A percentile compares a stretch with the other conserved stretches of the same genome.
These are phyloP conservation scores for Pyronema omphalodes DNA, from an alignment of 495 filamentous ascomycete species.

Conservation along the genomic window DNA sequence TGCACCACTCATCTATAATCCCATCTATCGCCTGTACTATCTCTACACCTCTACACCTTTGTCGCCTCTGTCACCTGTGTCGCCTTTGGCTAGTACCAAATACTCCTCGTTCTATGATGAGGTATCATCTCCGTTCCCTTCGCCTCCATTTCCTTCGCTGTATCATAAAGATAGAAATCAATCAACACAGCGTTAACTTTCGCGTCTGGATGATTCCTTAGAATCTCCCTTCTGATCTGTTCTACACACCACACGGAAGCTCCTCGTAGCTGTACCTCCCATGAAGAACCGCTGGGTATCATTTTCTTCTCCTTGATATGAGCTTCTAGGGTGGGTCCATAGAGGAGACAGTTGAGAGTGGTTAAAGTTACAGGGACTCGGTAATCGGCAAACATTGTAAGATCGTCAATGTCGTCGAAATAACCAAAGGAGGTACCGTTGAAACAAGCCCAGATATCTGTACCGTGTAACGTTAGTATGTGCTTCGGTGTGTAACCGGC, in stretches of 20 bases:
- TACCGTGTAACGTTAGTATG: neutral
- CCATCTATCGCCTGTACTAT: too few species aligned
- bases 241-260: conserved; percentile 91
- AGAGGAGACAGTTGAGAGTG: conserved; percentile 60
- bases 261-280: conserved; percentile 79
- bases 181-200: conserved; percentile 44
- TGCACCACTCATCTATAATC: too few species aligned
- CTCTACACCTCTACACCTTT: too few species aligned
- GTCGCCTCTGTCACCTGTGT: too few species aligned
- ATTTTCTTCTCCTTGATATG: conserved; percentile 42
- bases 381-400: conserved; percentile 99
- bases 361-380: conserved; percentile 87
- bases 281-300: conserved; percentile 52
- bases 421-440: conserved; percentile 56
- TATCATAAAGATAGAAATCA: conserved; percentile 93
- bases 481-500: neutral
- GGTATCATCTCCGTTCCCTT: conserved; percentile 45
- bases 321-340: conserved; percentile 57
- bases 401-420: conserved; percentile 82
- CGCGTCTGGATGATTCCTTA: conserved; percentile 46
- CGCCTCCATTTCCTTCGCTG: conserved; percentile 62
- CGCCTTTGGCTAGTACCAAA: conserved; percentile 55
- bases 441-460: conserved; percentile 88
- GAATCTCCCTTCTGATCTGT: conserved; percentile 68
- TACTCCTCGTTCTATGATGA: conserved; percentile 86